These are phyloP conservation scores for Ustanciosporium gigantosporum DNA, from an alignment of 1,284 basidiomycete species.

Conservation along the genomic window DNA sequence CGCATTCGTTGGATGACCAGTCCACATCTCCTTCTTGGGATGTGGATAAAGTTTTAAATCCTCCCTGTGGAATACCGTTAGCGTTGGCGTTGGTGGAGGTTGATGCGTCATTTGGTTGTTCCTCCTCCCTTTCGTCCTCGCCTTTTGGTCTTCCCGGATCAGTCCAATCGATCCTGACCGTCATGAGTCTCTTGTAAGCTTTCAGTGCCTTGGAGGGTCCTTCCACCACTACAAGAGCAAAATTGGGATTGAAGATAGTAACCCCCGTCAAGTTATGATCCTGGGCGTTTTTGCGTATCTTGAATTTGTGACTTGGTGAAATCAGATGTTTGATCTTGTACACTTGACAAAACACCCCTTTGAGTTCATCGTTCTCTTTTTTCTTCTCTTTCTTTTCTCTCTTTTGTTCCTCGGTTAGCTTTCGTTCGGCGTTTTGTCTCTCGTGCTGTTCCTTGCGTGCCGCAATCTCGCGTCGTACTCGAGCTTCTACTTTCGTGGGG, in stretches of 20 bases:
- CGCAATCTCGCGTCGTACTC: conserved; percentile 88
- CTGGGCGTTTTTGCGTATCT: conserved; percentile 92
- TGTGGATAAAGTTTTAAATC: conserved; percentile 18
- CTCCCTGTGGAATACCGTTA: conserved; percentile 41
- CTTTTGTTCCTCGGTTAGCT: conserved; percentile 86
- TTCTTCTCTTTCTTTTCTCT: conserved; percentile 75
- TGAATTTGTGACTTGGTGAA: conserved; percentile 93
- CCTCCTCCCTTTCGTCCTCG: conserved; percentile 52
- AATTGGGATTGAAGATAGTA: conserved; percentile 83
- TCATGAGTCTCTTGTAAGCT: conserved; percentile 85
- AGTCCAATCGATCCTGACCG: conserved; percentile 89
- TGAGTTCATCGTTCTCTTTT: conserved; percentile 70
- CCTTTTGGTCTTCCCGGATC: conserved; percentile 72
- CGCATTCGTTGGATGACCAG: conserved; percentile 83
- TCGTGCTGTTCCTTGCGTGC: conserved; percentile 86
- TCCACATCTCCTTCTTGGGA: conserved; percentile 59
- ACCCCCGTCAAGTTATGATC: conserved; percentile 85
- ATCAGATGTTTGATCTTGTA: conserved; percentile 84
- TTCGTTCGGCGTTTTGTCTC: conserved; percentile 85
- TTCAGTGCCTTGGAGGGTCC: conserved; percentile 83
- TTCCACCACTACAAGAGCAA: conserved; percentile 90
- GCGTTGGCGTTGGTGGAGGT: neutral
- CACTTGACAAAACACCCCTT: conserved; percentile 81
- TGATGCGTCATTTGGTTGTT: conserved; percentile 6
- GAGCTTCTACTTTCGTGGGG: conserved; percentile 93